A percentile compares a stretch with the other conserved stretches of the same genome.
Conservation (phyloP, 768 basidiomycete species). For the Termitomyces sp. region DNA sequence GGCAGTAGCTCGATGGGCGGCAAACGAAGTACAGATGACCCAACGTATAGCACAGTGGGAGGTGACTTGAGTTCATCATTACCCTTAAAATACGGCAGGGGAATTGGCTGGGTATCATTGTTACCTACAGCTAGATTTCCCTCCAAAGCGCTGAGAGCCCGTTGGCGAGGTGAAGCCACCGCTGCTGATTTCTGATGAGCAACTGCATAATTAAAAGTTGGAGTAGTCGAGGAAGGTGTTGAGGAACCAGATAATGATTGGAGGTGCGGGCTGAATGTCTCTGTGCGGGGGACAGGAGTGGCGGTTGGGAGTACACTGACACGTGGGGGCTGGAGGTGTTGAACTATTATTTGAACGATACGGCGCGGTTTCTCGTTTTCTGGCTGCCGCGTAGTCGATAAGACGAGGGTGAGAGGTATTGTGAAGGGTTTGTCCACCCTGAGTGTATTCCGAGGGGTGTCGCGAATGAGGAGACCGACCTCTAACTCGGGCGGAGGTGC, state of each 20-base stretch:
- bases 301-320: constrained; percentile 12
- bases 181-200: constrained; percentile 46
- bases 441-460: constrained; percentile 40
- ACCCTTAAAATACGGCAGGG: constrained; percentile 42
- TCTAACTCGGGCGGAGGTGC: constrained; percentile 39
- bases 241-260: constrained; percentile 47
- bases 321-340: constrained; percentile 52
- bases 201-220: constrained; percentile 46
- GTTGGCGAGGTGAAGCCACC: constrained; percentile 36
- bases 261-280: constrained; percentile 25
- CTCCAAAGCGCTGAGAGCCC: constrained; percentile 12
- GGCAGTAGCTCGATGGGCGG: constrained; percentile 34
- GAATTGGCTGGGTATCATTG: constrained; percentile 23
- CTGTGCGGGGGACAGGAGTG: constrained; percentile 16
- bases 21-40: constrained; percentile 45
- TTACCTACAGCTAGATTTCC: constrained; percentile 7
- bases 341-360: constrained; percentile 50
- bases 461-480: constrained; percentile 49
- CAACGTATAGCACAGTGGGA: constrained; percentile 37
- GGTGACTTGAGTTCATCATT: constrained; percentile 29
- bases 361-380: constrained; percentile 28
- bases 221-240: constrained; percentile 41
- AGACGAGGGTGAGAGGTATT: constrained; percentile 46
- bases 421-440: constrained; percentile 55
- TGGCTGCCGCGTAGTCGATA: constrained; percentile 40